These are phyloP conservation scores for Phytophthora constricta DNA, from an alignment of 352 stramenopile species.

Conservation along the genomic window DNA sequence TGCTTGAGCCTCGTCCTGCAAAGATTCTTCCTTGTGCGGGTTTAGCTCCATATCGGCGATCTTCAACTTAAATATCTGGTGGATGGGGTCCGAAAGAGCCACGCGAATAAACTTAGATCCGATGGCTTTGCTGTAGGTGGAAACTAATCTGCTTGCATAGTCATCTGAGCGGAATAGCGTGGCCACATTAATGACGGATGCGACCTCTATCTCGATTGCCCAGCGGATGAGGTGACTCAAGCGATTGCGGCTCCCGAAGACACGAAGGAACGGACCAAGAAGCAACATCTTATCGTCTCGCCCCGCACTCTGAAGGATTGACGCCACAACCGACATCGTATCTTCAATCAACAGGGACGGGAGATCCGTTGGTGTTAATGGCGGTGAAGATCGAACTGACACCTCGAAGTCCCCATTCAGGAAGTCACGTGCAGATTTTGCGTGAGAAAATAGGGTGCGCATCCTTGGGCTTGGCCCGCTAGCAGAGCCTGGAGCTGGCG, in stretches of 20 bases:
- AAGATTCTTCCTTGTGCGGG: constrained; percentile 55
- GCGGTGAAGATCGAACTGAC: constrained; percentile 8
- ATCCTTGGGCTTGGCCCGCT: constrained; percentile 35
- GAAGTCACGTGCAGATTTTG: constrained; percentile 54
- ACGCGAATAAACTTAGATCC: constrained; percentile 74
- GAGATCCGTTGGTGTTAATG: constrained; percentile 52
- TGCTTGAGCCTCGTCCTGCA: constrained; percentile 43
- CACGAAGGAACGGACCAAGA: constrained; percentile 63
- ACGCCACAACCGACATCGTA: constrained; percentile 75
- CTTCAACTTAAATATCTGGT: constrained; percentile 64
- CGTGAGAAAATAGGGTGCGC: constrained; percentile 47
- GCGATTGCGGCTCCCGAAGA: constrained; percentile 67
- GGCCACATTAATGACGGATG: constrained; percentile 75
- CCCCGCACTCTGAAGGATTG: constrained; percentile 74
- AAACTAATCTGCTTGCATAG: constrained; percentile 74
- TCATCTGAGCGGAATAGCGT: constrained; percentile 84
- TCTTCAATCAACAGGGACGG: constrained; percentile 67
- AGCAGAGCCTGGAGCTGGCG: constrained; percentile 6
- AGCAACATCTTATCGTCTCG: constrained; percentile 83
- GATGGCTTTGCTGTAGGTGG: constrained; percentile 79
- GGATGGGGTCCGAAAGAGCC: constrained; percentile 67
- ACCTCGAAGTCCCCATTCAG: constrained; percentile 45
- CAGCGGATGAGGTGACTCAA: constrained; percentile 71
- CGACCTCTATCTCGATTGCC: constrained; percentile 81
- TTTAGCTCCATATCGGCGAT: constrained; percentile 83